Percentiles rank a stretch among this genome's conserved stretches.
Evolutionary conservation across 176 grass and related monocot genomes (phyloP).

Genomic region (Tuctoria greenei): DNA sequence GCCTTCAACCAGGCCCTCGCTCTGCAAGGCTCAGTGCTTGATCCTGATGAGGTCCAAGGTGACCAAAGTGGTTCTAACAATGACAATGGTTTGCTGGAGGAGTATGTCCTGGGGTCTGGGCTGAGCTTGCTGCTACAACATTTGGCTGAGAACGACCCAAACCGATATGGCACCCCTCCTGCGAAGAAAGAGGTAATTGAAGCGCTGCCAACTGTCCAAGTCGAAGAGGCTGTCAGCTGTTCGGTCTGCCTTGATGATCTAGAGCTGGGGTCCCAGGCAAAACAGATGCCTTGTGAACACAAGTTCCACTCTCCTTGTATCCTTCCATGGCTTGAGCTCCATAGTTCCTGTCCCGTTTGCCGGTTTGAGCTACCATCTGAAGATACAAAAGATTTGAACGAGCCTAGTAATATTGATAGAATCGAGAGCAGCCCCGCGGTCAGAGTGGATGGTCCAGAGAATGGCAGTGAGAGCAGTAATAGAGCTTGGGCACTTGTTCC

Average conservation of each 20-base stretch:
- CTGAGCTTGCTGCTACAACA: slow-evolving; percentile 86
- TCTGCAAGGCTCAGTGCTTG: slow-evolving; percentile 60
- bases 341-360: slow-evolving; percentile 91
- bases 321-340: slow-evolving; percentile 93
- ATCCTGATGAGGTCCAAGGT: slow-evolving; percentile 38
- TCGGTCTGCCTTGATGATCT: slow-evolving; percentile 94
- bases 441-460: slow-evolving; percentile 32
- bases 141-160: slow-evolving; percentile 78
- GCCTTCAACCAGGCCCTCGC: slow-evolving; percentile 88
- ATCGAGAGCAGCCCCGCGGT: slow-evolving; percentile 35
- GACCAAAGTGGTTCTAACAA: slow-evolving; percentile 39
- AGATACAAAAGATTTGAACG: slow-evolving; percentile 65
- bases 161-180: slow-evolving; percentile 74
- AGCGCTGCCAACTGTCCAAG: slow-evolving; percentile 73
- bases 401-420: slow-evolving; percentile 46
- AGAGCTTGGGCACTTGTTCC: slow-evolving; percentile 62
- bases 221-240: slow-evolving; percentile 68
- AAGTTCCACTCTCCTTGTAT: slow-evolving; percentile 88
- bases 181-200: slow-evolving; percentile 76
- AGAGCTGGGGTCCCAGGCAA: slow-evolving; percentile 66
- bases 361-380: slow-evolving; percentile 75
- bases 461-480: slow-evolving; percentile 46
- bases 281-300: slow-evolving; percentile 89
- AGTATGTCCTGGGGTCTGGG: slow-evolving; percentile 75
- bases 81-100: slow-evolving; percentile 55